Conservation (phyloP, 2,329 filamentous ascomycete species). For the Gaeumannomyces sp. region DNA sequence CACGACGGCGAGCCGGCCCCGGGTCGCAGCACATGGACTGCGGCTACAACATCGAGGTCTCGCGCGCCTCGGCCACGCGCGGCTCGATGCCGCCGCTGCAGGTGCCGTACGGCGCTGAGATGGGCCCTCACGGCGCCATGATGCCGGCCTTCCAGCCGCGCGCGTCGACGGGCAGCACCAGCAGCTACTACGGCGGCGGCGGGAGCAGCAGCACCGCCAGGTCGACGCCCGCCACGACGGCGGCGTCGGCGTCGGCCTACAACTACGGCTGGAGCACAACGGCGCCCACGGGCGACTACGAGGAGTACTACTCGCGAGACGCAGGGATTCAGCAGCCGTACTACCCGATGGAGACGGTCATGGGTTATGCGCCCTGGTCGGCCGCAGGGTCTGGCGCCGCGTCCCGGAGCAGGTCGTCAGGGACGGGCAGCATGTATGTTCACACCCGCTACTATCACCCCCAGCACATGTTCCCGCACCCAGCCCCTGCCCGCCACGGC, state of each 20-base stretch:
- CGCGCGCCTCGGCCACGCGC: slow-evolving; percentile 2
- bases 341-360: too few relatives aligned
- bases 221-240: neutral
- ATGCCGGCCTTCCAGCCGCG: neutral
- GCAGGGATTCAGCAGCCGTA: too few relatives aligned
- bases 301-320: neutral
- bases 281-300: neutral
- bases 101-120: neutral
- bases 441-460: neutral
- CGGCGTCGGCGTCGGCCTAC: neutral
- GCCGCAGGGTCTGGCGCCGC: neutral
- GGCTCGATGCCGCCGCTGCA: slow-evolving; percentile 10
- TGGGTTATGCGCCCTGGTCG: too few relatives aligned
- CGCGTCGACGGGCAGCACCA: neutral
- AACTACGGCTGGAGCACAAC: neutral
- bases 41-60: slow-evolving; percentile 9
- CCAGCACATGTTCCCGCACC: neutral
- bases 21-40: neutral
- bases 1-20: slow-evolving; percentile 2
- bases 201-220: neutral
- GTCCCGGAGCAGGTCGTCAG: neutral
- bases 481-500: neutral
- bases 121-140: neutral
- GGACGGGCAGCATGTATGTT: slow-evolving; percentile 8
- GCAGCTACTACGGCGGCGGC: slow-evolving; percentile 1